These are phyloP conservation scores for Elymus sibiricus DNA, from an alignment of 176 grass and related monocot genomes.

Conservation along the genomic window DNA sequence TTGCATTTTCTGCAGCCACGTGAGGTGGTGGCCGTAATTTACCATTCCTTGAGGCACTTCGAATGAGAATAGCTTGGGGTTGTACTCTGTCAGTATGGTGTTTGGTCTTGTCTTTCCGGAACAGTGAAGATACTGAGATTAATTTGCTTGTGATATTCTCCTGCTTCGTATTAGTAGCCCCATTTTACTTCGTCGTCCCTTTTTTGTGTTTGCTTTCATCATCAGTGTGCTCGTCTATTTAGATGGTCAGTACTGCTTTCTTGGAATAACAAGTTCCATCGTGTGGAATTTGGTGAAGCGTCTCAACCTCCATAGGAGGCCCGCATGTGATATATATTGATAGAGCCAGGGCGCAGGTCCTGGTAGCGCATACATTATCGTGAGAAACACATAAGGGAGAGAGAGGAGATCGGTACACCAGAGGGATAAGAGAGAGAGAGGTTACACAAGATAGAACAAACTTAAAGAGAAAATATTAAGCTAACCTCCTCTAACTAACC, in stretches of 20 bases:
- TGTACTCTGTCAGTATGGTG: neutral
- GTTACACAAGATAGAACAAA: no score
- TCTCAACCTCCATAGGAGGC: no score
- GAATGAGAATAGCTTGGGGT: neutral
- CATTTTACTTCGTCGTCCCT: neutral
- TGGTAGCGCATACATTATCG: no score
- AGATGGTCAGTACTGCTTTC: neutral
- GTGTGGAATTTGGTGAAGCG: no score
- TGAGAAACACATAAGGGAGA: no score
- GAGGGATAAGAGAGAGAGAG: no score
- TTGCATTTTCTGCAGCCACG: conserved; percentile 1
- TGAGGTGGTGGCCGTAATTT: conserved; percentile 4
- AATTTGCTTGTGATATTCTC: neutral
- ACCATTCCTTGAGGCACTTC: neutral
- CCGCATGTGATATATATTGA: no score
- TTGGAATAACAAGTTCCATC: neutral
- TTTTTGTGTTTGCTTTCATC: neutral
- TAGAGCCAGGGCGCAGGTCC: no score
- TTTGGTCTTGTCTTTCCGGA: neutral
- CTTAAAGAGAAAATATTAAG: no score
- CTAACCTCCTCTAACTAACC: no score
- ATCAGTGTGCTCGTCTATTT: neutral
- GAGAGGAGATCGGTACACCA: no score
- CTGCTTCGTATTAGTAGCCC: neutral
- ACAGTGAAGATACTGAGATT: neutral